These are phyloP conservation scores for Lentinula sp. DNA, from an alignment of 768 basidiomycete genomes.

Conservation along the genomic window DNA sequence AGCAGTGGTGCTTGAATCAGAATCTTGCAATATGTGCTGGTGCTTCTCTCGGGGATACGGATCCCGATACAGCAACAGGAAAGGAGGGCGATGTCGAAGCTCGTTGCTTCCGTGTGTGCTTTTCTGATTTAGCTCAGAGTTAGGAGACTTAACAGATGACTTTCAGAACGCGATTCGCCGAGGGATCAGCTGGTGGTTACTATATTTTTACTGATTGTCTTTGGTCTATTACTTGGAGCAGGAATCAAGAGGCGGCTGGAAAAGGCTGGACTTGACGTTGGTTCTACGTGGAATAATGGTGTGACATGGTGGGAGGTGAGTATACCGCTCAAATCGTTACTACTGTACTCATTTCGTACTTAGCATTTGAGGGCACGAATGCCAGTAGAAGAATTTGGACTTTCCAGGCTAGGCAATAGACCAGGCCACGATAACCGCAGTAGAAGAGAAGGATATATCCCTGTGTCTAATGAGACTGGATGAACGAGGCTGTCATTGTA, in stretches of 20 bases:
- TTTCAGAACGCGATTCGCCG: constrained; percentile 88
- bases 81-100: constrained; percentile 96
- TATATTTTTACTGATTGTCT: constrained; percentile 80
- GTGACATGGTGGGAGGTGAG: constrained; percentile 83
- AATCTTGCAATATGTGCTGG: constrained; percentile 80
- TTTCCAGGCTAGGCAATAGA: constrained; percentile 41
- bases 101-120: constrained; percentile 83
- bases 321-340: constrained; percentile 7
- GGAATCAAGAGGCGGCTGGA: constrained; percentile 80
- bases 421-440: constrained; percentile 19
- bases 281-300: constrained; percentile 55
- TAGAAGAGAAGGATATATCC: constrained; percentile 39
- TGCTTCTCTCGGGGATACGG: constrained; percentile 69
- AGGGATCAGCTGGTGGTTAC: constrained; percentile 92
- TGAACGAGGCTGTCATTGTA: background rate
- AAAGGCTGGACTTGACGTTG: constrained; percentile 66
- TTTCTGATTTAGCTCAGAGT: constrained; percentile 7
- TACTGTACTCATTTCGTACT: background rate
- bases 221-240: constrained; percentile 78
- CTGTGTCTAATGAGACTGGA: constrained; percentile 23
- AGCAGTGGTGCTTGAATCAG: constrained; percentile 93
- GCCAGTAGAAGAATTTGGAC: constrained; percentile 34
- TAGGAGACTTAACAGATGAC: constrained; percentile 12
- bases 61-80: constrained; percentile 90
- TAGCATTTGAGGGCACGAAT: constrained; percentile 54